Percentiles rank a stretch among this genome's conserved stretches.
These are phyloP conservation scores for Gomphus bonarii DNA, from an alignment of 1,284 basidiomycete genomes.

Conservation along the genomic window DNA sequence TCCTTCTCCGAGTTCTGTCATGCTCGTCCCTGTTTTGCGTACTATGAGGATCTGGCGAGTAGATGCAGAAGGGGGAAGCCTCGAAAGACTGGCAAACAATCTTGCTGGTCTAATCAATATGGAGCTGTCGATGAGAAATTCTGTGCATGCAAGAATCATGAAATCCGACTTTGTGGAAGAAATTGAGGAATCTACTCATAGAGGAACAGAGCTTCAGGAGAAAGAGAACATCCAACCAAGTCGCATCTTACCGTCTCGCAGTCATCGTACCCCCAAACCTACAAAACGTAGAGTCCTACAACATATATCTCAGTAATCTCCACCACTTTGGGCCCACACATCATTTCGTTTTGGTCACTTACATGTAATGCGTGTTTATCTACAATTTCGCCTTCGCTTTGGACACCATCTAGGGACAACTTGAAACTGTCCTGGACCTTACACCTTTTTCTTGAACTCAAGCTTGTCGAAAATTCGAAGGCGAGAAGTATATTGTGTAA, in stretches of 20 bases:
- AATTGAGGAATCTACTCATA: neutral
- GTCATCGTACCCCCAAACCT: neutral
- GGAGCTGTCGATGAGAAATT: neutral
- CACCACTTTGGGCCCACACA: neutral
- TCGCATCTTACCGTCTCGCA: neutral
- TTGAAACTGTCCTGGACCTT: too few relatives aligned
- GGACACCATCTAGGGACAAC: too few relatives aligned
- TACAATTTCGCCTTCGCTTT: too few relatives aligned
- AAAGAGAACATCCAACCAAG: neutral
- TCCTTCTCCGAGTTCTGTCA: neutral
- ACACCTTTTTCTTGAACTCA: too few relatives aligned
- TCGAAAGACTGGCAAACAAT: neutral
- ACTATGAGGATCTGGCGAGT: neutral
- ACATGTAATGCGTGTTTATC: neutral
- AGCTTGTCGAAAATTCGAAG: too few relatives aligned
- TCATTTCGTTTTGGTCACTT: neutral
- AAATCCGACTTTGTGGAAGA: neutral
- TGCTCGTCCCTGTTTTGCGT: neutral
- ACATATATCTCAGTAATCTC: neutral
- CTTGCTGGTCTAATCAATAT: neutral
- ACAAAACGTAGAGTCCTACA: neutral
- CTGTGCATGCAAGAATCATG: neutral
- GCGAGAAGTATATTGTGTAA: too few relatives aligned
- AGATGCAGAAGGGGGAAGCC: neutral
- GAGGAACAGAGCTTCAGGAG: neutral